Evolutionary conservation across 2,329 filamentous ascomycete genomes (phyloP), one percentile per base, ranked within the genome.

Genomic region (Chrysoporthe cubensis): DNA sequence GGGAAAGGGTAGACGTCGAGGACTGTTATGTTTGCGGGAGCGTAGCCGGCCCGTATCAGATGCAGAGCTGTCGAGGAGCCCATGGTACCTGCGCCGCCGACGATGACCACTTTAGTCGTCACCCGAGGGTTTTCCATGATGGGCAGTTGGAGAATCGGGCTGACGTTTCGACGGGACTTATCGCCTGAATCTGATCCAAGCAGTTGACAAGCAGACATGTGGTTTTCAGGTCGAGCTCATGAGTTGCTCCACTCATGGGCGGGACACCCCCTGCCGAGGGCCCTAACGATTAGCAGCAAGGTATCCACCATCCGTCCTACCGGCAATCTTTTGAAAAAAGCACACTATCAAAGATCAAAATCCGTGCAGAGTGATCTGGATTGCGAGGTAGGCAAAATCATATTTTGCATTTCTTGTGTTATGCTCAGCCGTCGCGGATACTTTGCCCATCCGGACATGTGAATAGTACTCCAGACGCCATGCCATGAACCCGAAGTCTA

Each of bases 81-180:
- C 68, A 81, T 80, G 6, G 81, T 81, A 56, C 81, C 81, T 11
- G 81, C 83, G 42, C 84, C 84, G n/a, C 83, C 79, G 40, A 84
- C 77, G 21, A 83, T 75, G 57, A 85, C 74, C 32, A 78, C 71
- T 46, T 73, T 77, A n/a, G 57, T 60, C 5, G 57, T 43, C 18
- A 40, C 40, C 9, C 40, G 37, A 14, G 42, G 11, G n/a, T 26
- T 43, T 8, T 40, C 21, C 57, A 60, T 60, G 37, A 7, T 60
- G 57, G 32, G 56, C 50, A 54, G 54, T 14, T 60, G n/a, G n/a
- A 18, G 6, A 34, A 21, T 16, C 13, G 11, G 21, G 9, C 26
- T 32, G 48, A 32, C 3, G 13, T 52, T 7, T 26, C 9, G 9
- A 52, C 21, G 13, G 26, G 8, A 50, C 6, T 26, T 18, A 21